Conservation (phyloP, 345 rosid species). For the Anastatica hierochuntica region DNA sequence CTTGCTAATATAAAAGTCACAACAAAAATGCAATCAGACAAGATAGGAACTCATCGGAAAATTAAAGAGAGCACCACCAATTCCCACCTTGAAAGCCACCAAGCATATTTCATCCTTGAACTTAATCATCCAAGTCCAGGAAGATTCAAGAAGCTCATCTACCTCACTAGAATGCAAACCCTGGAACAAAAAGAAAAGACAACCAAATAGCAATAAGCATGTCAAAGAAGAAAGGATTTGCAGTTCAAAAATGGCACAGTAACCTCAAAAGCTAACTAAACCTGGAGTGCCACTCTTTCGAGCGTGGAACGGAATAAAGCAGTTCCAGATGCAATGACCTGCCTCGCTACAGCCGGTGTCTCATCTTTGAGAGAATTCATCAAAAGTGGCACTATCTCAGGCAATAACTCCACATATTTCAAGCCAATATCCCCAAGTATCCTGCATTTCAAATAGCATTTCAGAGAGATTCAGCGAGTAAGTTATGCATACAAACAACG, state of each 20-base stretch:
- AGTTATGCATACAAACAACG: not conserved
- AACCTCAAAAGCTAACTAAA: conserved; percentile 12
- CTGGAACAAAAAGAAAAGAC: conserved; percentile 31
- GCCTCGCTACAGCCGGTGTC: conserved; percentile 84
- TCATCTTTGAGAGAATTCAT: conserved; percentile 57
- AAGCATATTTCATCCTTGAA: conserved; percentile 77
- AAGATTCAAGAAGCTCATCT: conserved; percentile 53
- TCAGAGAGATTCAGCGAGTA: not conserved
- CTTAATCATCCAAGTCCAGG: conserved; percentile 76
- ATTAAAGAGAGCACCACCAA: conserved; percentile 6
- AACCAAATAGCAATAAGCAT: conserved; percentile 2
- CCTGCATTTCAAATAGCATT: conserved; percentile 32
- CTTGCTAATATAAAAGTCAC: conserved; percentile 42
- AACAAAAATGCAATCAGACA: conserved; percentile 9
- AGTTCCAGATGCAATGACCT: conserved; percentile 59
- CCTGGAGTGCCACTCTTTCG: conserved; percentile 59
- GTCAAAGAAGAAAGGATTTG: not conserved
- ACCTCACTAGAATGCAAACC: conserved; percentile 62
- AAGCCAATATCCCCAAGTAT: conserved; percentile 72
- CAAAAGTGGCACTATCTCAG: conserved; percentile 67
- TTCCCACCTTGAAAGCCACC: conserved; percentile 62
- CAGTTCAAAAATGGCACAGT: too few species aligned
- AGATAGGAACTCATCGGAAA: not conserved
- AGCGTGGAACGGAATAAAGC: conserved; percentile 57
- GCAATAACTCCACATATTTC: conserved; percentile 58